Conservation (phyloP, 495 filamentous ascomycete species). For the Neurospora sp. region DNA sequence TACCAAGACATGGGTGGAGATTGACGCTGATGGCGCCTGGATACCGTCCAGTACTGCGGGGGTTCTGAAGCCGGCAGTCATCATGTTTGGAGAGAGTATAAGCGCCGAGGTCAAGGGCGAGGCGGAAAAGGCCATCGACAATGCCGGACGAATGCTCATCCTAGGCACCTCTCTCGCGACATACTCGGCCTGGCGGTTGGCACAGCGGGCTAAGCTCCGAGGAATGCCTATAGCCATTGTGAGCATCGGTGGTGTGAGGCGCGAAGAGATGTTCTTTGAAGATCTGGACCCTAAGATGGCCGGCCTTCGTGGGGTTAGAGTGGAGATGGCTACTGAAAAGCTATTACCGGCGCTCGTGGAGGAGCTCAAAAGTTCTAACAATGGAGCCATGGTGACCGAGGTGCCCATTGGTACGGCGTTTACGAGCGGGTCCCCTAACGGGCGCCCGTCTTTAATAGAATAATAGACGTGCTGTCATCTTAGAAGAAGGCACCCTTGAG, state of each 20-base stretch:
- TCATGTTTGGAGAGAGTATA: constrained; percentile 95
- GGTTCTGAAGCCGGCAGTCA: constrained; percentile 81
- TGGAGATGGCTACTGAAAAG: constrained; percentile 44
- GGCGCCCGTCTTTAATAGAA: neutral
- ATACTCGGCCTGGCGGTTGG: constrained; percentile 87
- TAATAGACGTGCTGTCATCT: neutral
- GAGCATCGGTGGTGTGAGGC: constrained; percentile 75
- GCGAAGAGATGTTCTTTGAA: constrained; percentile 61
- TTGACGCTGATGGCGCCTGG: constrained; percentile 80
- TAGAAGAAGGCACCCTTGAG: constrained; percentile 32
- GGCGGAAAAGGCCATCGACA: constrained; percentile 74
- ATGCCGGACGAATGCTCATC: constrained; percentile 62
- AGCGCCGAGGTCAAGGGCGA: constrained; percentile 50
- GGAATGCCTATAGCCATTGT: constrained; percentile 79
- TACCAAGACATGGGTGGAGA: constrained; percentile 46
- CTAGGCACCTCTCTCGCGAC: constrained; percentile 86
- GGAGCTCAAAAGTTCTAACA: constrained; percentile 11
- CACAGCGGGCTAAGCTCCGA: constrained; percentile 67
- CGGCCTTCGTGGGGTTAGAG: constrained; percentile 40
- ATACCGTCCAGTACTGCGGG: constrained; percentile 56
- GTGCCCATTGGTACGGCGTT: neutral
- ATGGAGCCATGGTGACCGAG: neutral
- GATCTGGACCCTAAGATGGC: constrained; percentile 34
- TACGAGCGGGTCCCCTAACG: neutral
- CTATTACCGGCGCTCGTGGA: constrained; percentile 45